A percentile compares a stretch with the other conserved stretches of the same genome.
Evolutionary conservation across 768 basidiomycete species (phyloP).

Genomic region (Mrakia frigida): DNA sequence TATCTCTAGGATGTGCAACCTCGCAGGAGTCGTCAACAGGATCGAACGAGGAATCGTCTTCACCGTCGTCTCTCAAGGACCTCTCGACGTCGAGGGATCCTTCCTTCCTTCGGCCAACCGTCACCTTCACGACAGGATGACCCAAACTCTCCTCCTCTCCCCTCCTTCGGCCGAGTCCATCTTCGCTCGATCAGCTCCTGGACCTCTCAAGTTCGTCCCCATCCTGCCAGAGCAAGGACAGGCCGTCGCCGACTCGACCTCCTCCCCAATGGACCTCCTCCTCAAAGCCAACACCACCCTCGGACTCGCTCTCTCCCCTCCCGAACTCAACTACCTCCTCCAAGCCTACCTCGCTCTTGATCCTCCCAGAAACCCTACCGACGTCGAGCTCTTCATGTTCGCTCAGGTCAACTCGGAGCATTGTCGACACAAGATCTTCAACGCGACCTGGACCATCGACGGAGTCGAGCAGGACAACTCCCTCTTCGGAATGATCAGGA

Average conservation of each 20-base stretch:
- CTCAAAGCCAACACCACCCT: slow-evolving; percentile 70
- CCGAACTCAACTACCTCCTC: slow-evolving; percentile 89
- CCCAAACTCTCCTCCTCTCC: slow-evolving; percentile 63
- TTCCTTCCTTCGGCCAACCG: slow-evolving; percentile 19
- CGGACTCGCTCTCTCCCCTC: slow-evolving; percentile 80
- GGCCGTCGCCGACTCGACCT: slow-evolving; percentile 39
- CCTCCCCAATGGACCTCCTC: slow-evolving; percentile 51
- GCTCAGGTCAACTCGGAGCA: slow-evolving; percentile 99
- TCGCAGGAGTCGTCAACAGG: slow-evolving; percentile 65
- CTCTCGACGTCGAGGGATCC: slow-evolving; percentile 51
- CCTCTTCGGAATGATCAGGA: slow-evolving; percentile 94
- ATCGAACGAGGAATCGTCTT: slow-evolving; percentile 79
- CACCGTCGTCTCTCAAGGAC: slow-evolving; percentile 52
- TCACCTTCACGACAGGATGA: slow-evolving; percentile 93
- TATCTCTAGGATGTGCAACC: slow-evolving; percentile 79
- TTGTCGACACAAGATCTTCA: slow-evolving; percentile 99
- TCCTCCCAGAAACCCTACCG: slow-evolving; percentile 70
- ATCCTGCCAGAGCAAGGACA: slow-evolving; percentile 48
- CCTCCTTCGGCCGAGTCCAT: slow-evolving; percentile 55
- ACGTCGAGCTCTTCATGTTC: slow-evolving; percentile 99
- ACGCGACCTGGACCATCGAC: slow-evolving; percentile 91
- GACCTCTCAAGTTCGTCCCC: slow-evolving; percentile 66
- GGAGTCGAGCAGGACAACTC: slow-evolving; percentile 59
- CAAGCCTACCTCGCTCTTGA: slow-evolving; percentile 66
- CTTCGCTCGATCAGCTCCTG: slow-evolving; percentile 53